Base-by-base conservation (phyloP, 139 green algal species). In the Chlamydomonas eustigma region DNA sequence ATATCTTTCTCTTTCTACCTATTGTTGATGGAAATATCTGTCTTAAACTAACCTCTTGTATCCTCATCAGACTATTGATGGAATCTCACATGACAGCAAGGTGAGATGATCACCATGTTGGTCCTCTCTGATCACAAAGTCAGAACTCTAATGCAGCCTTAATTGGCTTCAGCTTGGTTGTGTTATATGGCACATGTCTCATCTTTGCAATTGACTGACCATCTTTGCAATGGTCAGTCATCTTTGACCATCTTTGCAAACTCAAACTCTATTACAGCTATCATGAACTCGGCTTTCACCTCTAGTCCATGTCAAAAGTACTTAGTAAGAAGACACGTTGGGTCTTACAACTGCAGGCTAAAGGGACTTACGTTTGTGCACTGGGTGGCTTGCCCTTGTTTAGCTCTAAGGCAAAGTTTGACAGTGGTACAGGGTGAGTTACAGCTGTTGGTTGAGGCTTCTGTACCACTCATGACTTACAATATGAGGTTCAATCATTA, bases 391-490 rank as follows among this genome's bases (percentile, higher is more conserved):
- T 70, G 25, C 33, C 58, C 22, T 37, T 50, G 36, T 70, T 70
- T 24, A 77, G 44, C 44, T 58, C 50, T 51, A 51, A 52, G 5
- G 50, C 33, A 28, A 70, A 77, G 58, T 67, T 77, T 1, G 64
- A 52, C 39, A 77, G 72, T 8, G 24, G 39, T 28, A 58, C 72
- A 71, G 72, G 24, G 39, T 39, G 2, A 73, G 37, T n/a, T n/a
- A n/a, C n/a, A n/a, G n/a, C n/a, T n/a, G n/a, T n/a, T n/a, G n/a
- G n/a, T n/a, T n/a, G n/a, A n/a, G n/a, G n/a, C n/a, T n/a, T n/a
- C n/a, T n/a, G n/a, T n/a, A n/a, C n/a, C n/a, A n/a, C n/a, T n/a
- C n/a, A n/a, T n/a, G n/a, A n/a, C n/a, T n/a, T n/a, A n/a, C n/a
- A n/a, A n/a, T n/a, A n/a, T n/a, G n/a, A n/a, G n/a, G n/a, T n/a